Percentiles rank a stretch among this genome's conserved stretches.
These are phyloP conservation scores for Aureobasidium uvarum DNA, from an alignment of 2,329 filamentous ascomycete genomes.

Conservation along the genomic window DNA sequence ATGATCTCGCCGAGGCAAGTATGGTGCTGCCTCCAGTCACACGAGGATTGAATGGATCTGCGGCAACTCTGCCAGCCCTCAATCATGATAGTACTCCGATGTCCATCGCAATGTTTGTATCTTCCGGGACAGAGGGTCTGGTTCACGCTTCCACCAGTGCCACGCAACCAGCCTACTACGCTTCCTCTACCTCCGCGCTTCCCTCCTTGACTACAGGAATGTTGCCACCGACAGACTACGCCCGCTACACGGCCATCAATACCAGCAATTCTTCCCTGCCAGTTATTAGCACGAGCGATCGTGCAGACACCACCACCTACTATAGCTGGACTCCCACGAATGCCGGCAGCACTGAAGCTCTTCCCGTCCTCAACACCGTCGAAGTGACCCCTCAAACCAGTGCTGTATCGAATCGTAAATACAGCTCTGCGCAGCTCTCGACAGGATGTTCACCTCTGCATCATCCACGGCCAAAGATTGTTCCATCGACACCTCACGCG, in stretches of 20 bases:
- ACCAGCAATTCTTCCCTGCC: constrained; percentile 1
- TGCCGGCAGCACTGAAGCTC: not conserved
- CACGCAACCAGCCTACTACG: not conserved
- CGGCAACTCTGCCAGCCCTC: constrained; percentile 11
- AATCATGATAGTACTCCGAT: not conserved
- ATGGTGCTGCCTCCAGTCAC: constrained; percentile 25
- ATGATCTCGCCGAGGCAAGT: constrained; percentile 24
- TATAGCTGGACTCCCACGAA: constrained; percentile 18
- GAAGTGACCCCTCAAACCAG: not conserved
- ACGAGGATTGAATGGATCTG: not conserved
- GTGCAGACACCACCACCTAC: not conserved
- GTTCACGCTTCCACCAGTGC: not conserved
- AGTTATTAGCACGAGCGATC: not conserved
- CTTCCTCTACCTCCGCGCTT: not conserved
- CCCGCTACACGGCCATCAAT: constrained; percentile 3
- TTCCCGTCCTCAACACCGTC: not conserved
- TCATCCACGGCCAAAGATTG: constrained; percentile 3
- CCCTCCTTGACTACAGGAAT: constrained; percentile 4
- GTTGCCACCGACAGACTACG: not conserved
- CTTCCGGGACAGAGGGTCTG: not conserved
- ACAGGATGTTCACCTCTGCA: constrained; percentile 10
- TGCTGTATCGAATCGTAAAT: not conserved
- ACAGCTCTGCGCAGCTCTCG: not conserved
- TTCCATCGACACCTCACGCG: constrained; percentile 19
- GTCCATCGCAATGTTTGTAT: constrained; percentile 8